Percentiles rank a stretch among this genome's conserved stretches.
Evolutionary conservation across 2,329 filamentous ascomycete species (phyloP).

Genomic region (Trematosphaeria pertusa): DNA sequence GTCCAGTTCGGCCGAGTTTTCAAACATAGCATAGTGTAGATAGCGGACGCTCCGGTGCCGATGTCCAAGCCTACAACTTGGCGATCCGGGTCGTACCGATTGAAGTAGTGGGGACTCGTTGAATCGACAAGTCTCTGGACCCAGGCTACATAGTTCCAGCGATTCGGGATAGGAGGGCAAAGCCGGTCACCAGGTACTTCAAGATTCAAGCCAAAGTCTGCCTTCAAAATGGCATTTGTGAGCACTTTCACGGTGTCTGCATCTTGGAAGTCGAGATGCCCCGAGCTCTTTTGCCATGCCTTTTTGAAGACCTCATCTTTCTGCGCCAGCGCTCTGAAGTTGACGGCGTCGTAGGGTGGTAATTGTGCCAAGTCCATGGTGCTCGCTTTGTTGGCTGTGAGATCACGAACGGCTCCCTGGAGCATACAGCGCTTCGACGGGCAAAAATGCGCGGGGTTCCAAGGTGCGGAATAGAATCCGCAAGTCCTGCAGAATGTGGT

Average conservation of each 20-base stretch:
- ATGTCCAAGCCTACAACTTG: slow-evolving; percentile 77
- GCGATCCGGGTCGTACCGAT: slow-evolving; percentile 58
- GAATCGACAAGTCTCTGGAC: slow-evolving; percentile 81
- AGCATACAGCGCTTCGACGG: no score
- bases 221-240: slow-evolving; percentile 77
- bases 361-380: slow-evolving; percentile 35
- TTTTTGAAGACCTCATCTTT: slow-evolving; percentile 67
- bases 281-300: slow-evolving; percentile 53
- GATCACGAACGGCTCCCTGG: no score
- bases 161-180: slow-evolving; percentile 77
- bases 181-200: slow-evolving; percentile 78
- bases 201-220: slow-evolving; percentile 76
- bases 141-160: slow-evolving; percentile 92
- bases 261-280: slow-evolving; percentile 80
- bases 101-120: slow-evolving; percentile 57
- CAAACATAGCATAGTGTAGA: slow-evolving; percentile 86
- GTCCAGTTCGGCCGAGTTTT: slow-evolving; percentile 70
- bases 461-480: no score
- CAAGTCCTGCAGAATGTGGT: slow-evolving; percentile 1
- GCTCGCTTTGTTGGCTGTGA: slow-evolving; percentile 1
- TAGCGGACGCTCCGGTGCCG: slow-evolving; percentile 88
- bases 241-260: slow-evolving; percentile 76
- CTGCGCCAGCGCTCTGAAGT: slow-evolving; percentile 68
- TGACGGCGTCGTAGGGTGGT: slow-evolving; percentile 61
- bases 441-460: no score